Conservation (phyloP, 495 filamentous ascomycete genomes). For the Sporormia fimetaria region DNA sequence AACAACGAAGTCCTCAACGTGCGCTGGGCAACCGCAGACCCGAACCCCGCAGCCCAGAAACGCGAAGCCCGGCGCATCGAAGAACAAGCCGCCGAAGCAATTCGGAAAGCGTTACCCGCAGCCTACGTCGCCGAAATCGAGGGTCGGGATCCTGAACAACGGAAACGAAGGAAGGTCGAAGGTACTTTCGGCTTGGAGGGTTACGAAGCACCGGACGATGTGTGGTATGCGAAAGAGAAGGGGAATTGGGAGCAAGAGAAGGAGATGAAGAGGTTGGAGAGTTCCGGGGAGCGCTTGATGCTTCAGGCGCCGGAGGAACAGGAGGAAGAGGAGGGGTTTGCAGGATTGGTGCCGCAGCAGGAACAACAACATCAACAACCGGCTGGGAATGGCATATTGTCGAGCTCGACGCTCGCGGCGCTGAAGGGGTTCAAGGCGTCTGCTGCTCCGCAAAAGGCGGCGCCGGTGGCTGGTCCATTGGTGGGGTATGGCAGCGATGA, state of each 20-base stretch:
- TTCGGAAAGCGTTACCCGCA: slow-evolving; percentile 77
- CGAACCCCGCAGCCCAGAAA: slow-evolving; percentile 90
- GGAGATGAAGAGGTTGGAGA: slow-evolving; percentile 30
- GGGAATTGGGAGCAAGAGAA: slow-evolving; percentile 31
- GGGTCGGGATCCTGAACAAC: slow-evolving; percentile 72
- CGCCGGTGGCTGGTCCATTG: slow-evolving; percentile 55
- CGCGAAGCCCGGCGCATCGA: slow-evolving; percentile 82
- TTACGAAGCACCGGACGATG: slow-evolving; percentile 89
- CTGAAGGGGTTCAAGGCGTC: slow-evolving; percentile 40
- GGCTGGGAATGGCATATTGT: slow-evolving; percentile 53
- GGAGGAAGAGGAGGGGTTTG: slow-evolving; percentile 8
- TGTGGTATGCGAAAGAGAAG: slow-evolving; percentile 65
- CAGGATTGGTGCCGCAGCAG: not conserved
- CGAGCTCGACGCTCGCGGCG: slow-evolving; percentile 64
- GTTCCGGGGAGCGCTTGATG: too few relatives aligned
- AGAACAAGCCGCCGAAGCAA: slow-evolving; percentile 96
- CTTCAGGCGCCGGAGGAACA: slow-evolving; percentile 37
- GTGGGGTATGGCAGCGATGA: slow-evolving; percentile 89
- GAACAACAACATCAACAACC: slow-evolving; percentile 27
- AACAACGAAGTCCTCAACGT: slow-evolving; percentile 91
- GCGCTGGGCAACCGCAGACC: slow-evolving; percentile 91
- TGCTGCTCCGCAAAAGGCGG: slow-evolving; percentile 27
- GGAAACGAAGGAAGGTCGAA: slow-evolving; percentile 81
- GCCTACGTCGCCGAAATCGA: slow-evolving; percentile 92
- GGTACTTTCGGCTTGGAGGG: slow-evolving; percentile 79